These are phyloP conservation scores for Larix sibirica DNA, from an alignment of 83 land plant species.

Conservation along the genomic window DNA sequence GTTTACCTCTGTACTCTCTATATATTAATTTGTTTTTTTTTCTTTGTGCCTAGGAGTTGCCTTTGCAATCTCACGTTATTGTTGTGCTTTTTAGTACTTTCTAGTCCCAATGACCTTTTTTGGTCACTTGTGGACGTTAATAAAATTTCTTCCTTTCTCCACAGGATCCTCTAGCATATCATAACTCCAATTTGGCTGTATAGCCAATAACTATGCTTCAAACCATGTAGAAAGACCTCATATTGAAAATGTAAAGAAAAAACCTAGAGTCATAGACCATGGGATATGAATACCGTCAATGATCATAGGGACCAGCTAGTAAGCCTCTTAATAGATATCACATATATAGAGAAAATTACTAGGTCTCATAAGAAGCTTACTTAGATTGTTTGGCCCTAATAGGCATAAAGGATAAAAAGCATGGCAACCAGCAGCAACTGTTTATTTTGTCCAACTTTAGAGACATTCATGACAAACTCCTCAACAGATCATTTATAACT, in stretches of 20 bases:
- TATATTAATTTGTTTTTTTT: too few species aligned
- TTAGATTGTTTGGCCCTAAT: neutral
- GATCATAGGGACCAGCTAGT: neutral
- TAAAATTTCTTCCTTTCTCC: too few species aligned
- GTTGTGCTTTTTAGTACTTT: neutral
- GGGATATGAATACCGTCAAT: neutral
- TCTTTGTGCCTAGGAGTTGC: too few species aligned
- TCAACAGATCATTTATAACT: neutral
- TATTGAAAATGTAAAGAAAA: neutral
- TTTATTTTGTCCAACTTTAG: neutral
- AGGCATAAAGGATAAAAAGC: neutral
- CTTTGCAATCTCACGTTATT: too few species aligned
- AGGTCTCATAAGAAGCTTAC: neutral
- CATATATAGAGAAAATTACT: neutral
- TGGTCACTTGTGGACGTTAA: neutral
- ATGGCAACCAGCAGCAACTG: neutral
- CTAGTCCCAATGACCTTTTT: neutral
- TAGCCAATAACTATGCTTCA: too few species aligned
- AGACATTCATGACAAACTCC: neutral
- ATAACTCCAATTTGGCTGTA: too few species aligned
- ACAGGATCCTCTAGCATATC: too few species aligned
- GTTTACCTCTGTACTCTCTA: too few species aligned
- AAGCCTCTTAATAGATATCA: neutral
- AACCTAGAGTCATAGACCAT: neutral
- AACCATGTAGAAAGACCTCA: neutral